phyloP scores from a whole-genome alignment of 768 basidiomycete genomes.

The Paxillus involutus region DNA sequence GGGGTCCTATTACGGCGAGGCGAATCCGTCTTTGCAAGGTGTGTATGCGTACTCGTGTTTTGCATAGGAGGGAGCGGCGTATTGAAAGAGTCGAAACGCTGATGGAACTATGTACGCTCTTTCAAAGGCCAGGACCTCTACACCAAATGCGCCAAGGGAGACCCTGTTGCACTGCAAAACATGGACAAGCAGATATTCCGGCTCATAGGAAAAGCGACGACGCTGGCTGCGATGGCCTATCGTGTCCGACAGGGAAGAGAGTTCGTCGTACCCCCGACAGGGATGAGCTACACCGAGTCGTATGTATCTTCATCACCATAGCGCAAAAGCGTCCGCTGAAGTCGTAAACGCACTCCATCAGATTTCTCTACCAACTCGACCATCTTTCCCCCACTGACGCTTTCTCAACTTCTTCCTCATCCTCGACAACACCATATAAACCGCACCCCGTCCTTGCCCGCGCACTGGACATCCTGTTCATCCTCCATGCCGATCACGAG shows the following conservation, averaged over 20 bases:
- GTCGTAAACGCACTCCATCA: slow-evolving; percentile 21
- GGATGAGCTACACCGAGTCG: slow-evolving; percentile 84
- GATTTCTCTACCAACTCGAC: slow-evolving; percentile 91
- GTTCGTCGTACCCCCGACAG: slow-evolving; percentile 82
- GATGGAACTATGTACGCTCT: background rate
- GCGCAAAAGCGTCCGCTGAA: background rate
- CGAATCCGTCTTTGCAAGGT: slow-evolving; percentile 88
- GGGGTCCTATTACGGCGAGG: slow-evolving; percentile 84
- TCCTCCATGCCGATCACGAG: slow-evolving; percentile 90
- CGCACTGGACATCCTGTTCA: slow-evolving; percentile 84
- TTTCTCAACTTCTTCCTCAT: slow-evolving; percentile 31
- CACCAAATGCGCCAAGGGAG: slow-evolving; percentile 67
- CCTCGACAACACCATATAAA: slow-evolving; percentile 56
- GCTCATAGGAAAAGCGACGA: slow-evolving; percentile 85
- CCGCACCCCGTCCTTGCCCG: slow-evolving; percentile 86
- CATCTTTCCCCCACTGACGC: slow-evolving; percentile 49
- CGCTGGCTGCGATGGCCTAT: slow-evolving; percentile 93
- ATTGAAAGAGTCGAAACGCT: background rate
- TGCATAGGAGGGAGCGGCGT: background rate
- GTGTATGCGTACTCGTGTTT: slow-evolving; percentile 9
- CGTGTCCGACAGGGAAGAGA: slow-evolving; percentile 88
- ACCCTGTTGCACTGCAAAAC: slow-evolving; percentile 61
- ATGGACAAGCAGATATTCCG: slow-evolving; percentile 95
- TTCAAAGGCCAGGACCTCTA: slow-evolving; percentile 71
- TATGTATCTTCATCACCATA: slow-evolving; percentile 25